These are phyloP conservation scores for Caryopteris hybrid DNA, from an alignment of 305 asterid species.

Conservation along the genomic window DNA sequence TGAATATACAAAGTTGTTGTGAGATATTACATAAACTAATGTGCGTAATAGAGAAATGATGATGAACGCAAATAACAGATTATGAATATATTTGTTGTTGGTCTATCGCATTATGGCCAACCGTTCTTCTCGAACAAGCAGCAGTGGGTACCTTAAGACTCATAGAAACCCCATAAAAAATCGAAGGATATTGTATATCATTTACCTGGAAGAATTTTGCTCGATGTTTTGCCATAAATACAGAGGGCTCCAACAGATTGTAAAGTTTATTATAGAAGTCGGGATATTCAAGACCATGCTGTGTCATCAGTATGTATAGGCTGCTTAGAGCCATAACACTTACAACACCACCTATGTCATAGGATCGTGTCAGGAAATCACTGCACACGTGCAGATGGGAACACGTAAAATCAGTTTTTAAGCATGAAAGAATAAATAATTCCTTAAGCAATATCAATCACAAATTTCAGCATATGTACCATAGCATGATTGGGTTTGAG, in stretches of 20 bases:
- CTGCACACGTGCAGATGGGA: slow-evolving; percentile 39
- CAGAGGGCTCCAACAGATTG: slow-evolving; percentile 77
- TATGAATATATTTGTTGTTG: not conserved
- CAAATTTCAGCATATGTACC: slow-evolving; percentile 39
- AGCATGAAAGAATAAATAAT: slow-evolving; percentile 17
- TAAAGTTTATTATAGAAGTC: slow-evolving; percentile 86
- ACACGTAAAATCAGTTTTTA: not conserved
- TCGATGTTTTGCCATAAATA: slow-evolving; percentile 84
- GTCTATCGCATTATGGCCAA: not conserved
- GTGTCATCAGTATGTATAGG: slow-evolving; percentile 82
- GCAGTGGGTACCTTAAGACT: not conserved
- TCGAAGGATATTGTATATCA: not conserved
- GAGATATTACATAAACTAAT: not conserved
- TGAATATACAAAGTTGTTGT: not conserved
- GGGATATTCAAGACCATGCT: slow-evolving; percentile 92
- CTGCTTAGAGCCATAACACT: slow-evolving; percentile 98
- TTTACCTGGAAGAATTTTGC: slow-evolving; percentile 82
- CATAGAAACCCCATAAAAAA: not conserved
- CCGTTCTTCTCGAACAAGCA: not conserved
- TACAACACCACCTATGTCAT: slow-evolving; percentile 91
- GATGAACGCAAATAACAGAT: not conserved
- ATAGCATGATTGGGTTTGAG: slow-evolving; percentile 79
- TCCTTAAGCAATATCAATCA: slow-evolving; percentile 2
- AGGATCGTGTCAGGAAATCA: slow-evolving; percentile 92
- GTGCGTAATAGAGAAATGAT: not conserved